A percentile compares a stretch with the other conserved stretches of the same genome.
These are phyloP conservation scores for Cryphonectria japonica DNA, from an alignment of 2,329 filamentous ascomycete species.

Conservation along the genomic window DNA sequence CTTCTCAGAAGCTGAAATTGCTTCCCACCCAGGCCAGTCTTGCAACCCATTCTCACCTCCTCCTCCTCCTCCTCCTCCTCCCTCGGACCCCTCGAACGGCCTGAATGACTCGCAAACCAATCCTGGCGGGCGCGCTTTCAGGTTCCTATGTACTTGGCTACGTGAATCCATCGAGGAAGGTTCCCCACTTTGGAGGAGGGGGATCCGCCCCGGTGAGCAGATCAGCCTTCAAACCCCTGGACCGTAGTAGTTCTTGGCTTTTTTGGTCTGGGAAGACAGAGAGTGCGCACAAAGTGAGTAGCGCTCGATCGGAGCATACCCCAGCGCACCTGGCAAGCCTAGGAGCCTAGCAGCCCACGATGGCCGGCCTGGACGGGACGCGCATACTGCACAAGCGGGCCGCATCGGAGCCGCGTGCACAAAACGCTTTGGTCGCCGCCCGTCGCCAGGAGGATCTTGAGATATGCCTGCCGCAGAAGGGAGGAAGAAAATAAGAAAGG, in stretches of 20 bases:
- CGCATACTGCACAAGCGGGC: constrained; percentile 20
- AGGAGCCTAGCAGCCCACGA: background rate
- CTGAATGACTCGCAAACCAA: constrained; percentile 6
- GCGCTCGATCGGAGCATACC: background rate
- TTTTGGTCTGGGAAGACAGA: constrained; percentile 4
- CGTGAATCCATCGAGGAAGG: constrained; percentile 15
- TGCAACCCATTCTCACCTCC: background rate
- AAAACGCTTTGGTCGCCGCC: constrained; percentile 19
- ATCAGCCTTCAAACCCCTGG: constrained; percentile 16
- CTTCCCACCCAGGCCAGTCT: background rate
- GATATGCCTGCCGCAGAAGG: background rate
- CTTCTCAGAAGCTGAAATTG: constrained; percentile 8
- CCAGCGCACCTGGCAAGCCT: background rate
- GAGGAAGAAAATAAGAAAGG: no score
- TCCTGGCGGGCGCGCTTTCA: constrained; percentile 14
- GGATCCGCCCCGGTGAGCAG: constrained; percentile 16
- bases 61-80: background rate
- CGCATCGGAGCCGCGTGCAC: constrained; percentile 23
- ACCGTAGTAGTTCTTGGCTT: constrained; percentile 10
- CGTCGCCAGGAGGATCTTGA: constrained; percentile 6
- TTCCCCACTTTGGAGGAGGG: background rate
- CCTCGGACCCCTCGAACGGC: background rate
- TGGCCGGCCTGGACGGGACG: background rate
- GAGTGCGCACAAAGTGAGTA: background rate
- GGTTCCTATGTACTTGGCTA: background rate